Conservation (phyloP, 2,329 filamentous ascomycete genomes). For the Fusarium albidum region DNA sequence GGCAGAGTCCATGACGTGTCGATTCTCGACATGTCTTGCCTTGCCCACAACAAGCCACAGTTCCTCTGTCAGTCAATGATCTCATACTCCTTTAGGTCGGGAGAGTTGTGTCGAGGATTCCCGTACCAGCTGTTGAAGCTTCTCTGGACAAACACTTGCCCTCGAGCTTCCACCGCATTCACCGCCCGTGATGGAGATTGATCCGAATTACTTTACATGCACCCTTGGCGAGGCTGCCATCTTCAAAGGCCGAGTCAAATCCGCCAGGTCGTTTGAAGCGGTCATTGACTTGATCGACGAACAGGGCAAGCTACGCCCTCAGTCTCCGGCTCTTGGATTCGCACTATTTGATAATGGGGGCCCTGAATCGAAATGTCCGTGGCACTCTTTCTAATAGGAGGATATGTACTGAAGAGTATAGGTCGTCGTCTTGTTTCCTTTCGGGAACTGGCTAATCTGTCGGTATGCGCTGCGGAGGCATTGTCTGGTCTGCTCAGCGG, state of each 20-base stretch:
- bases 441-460: slow-evolving; percentile 41
- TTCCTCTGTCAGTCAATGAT: slow-evolving; percentile 19
- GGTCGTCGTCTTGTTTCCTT: slow-evolving; percentile 40
- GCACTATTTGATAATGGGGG: slow-evolving; percentile 39
- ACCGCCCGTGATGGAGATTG: slow-evolving; percentile 1
- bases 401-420: not conserved
- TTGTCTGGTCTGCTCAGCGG: slow-evolving; percentile 13
- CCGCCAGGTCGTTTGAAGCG: slow-evolving; percentile 48
- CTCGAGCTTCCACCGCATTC: accelerated
- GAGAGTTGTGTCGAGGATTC: no score
- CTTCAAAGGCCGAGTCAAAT: slow-evolving; percentile 39
- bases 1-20: slow-evolving; percentile 26
- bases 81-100: no score
- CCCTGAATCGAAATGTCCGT: not conserved
- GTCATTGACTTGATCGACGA: slow-evolving; percentile 59
- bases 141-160: not conserved
- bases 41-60: not conserved
- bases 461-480: slow-evolving; percentile 44
- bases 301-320: slow-evolving; percentile 50
- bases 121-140: no score
- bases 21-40: slow-evolving; percentile 10
- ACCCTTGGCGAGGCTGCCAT: slow-evolving; percentile 63
- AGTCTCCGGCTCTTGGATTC: slow-evolving; percentile 60
- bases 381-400: no score
- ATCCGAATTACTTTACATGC: slow-evolving; percentile 65